Evolutionary conservation across 1,284 basidiomycete species (phyloP).

Genomic region (Papiliotrema nemorosa): DNA sequence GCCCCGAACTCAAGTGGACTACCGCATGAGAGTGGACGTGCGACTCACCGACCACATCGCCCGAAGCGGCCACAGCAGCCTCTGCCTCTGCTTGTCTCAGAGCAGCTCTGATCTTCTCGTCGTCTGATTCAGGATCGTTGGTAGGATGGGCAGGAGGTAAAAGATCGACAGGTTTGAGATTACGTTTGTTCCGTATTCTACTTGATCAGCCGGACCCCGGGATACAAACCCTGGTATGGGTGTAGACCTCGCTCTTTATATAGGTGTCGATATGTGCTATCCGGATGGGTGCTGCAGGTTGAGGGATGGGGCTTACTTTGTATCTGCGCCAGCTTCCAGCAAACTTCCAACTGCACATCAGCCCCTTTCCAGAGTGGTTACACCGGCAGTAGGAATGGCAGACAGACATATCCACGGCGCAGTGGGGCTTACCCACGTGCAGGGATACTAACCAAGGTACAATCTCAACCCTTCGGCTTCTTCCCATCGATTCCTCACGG

Average conservation of each 20-base stretch:
- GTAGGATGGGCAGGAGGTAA: conserved; percentile 50
- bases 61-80: conserved; percentile 32
- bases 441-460: conserved; percentile 50
- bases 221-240: too few species aligned
- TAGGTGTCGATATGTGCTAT: too few species aligned
- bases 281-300: not conserved
- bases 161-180: conserved; percentile 59
- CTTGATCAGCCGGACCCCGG: not conserved
- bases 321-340: conserved; percentile 73
- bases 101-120: conserved; percentile 40
- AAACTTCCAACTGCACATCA: conserved; percentile 58
- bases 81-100: conserved; percentile 42
- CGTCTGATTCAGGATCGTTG: conserved; percentile 35
- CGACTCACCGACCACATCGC: conserved; percentile 46
- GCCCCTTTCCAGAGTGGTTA: not conserved
- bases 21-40: not conserved
- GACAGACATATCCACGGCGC: too few species aligned
- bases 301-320: conserved; percentile 52
- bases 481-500: conserved; percentile 61
- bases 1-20: not conserved
- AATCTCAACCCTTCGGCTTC: conserved; percentile 56
- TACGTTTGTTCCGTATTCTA: conserved; percentile 71
- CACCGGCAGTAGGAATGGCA: too few species aligned
- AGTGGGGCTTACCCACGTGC: too few species aligned
- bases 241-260: too few species aligned